phyloP scores from a whole-genome alignment of 192 early-diverging fungal species.

The Chytriomyces sp. region DNA sequence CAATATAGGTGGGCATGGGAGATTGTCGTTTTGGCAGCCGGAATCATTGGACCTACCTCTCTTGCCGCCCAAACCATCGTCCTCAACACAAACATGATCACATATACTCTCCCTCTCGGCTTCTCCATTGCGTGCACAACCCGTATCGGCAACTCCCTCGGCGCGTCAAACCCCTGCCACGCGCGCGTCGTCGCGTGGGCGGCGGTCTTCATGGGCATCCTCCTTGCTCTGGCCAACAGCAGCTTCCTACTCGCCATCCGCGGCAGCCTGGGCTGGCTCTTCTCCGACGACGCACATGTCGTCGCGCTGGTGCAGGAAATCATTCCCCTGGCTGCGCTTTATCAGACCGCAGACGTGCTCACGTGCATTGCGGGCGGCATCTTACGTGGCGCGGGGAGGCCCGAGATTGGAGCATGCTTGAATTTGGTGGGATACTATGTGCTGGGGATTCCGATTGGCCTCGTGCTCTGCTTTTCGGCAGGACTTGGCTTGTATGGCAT shows the following conservation, averaged over 20 bases:
- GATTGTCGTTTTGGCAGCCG: slow-evolving; percentile 56
- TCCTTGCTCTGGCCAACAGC: slow-evolving; percentile 60
- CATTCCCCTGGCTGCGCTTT: slow-evolving; percentile 74
- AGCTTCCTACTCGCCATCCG: slow-evolving; percentile 52
- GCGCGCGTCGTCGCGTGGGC: slow-evolving; percentile 15
- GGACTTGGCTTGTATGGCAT: slow-evolving; percentile 39
- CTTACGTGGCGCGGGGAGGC: slow-evolving; percentile 72
- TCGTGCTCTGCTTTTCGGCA: slow-evolving; percentile 41
- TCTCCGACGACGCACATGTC: slow-evolving; percentile 69
- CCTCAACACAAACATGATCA: slow-evolving; percentile 70
- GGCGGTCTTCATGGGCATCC: slow-evolving; percentile 26
- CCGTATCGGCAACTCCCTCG: slow-evolving; percentile 65
- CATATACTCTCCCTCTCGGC: slow-evolving; percentile 79
- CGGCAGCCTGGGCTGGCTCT: slow-evolving; percentile 62
- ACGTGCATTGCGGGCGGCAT: slow-evolving; percentile 54
- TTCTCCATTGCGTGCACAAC: slow-evolving; percentile 79
- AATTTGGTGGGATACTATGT: slow-evolving; percentile 63
- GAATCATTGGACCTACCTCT: slow-evolving; percentile 69
- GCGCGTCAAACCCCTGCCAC: slow-evolving; percentile 7
- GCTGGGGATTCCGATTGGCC: slow-evolving; percentile 67
- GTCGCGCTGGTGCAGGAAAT: slow-evolving; percentile 69
- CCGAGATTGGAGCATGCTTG: slow-evolving; percentile 56
- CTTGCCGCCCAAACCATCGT: slow-evolving; percentile 82
- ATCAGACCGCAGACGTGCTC: slow-evolving; percentile 52
- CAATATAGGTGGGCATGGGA: slow-evolving; percentile 46